These are phyloP conservation scores for Starmerella vitae DNA, from an alignment of 805 yeast genomes.

Conservation along the genomic window DNA sequence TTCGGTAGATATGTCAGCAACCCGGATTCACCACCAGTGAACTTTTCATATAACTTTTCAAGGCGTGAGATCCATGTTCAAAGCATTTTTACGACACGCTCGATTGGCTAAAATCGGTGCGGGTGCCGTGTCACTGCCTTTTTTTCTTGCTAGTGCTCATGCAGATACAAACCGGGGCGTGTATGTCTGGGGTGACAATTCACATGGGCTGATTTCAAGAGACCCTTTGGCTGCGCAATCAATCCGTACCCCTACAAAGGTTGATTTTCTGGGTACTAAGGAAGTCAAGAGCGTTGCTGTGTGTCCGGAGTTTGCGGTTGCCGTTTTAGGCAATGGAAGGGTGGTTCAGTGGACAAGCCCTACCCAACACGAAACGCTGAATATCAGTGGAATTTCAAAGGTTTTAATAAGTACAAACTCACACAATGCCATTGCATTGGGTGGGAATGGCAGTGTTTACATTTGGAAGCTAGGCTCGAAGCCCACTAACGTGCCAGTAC, in stretches of 20 bases:
- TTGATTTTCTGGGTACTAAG: constrained; percentile 50
- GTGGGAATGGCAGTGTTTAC: constrained; percentile 30
- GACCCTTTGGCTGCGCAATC: constrained; percentile 23
- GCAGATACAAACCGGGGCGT: constrained; percentile 30
- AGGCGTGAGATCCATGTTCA: no score
- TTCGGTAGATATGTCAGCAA: no score
- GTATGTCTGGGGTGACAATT: constrained; percentile 51
- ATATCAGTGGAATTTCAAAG: constrained; percentile 33
- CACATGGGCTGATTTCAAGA: constrained; percentile 27
- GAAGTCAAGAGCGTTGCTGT: constrained; percentile 44
- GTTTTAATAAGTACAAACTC: constrained; percentile 7
- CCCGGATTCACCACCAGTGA: no score
- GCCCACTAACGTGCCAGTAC: constrained; percentile 1
- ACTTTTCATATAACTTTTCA: no score
- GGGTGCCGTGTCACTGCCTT: neutral
- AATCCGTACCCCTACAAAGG: constrained; percentile 44
- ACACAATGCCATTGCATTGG: constrained; percentile 22
- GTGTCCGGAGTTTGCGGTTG: constrained; percentile 35
- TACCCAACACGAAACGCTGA: constrained; percentile 30
- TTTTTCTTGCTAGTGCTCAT: neutral
- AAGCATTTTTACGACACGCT: no score
- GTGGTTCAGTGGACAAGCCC: constrained; percentile 48
- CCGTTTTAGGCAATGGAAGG: constrained; percentile 56
- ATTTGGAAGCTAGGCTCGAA: constrained; percentile 13
- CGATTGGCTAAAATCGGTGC: no score